These are phyloP conservation scores for Barnettozyma sucrosica DNA, from an alignment of 805 yeast species.

Conservation along the genomic window DNA sequence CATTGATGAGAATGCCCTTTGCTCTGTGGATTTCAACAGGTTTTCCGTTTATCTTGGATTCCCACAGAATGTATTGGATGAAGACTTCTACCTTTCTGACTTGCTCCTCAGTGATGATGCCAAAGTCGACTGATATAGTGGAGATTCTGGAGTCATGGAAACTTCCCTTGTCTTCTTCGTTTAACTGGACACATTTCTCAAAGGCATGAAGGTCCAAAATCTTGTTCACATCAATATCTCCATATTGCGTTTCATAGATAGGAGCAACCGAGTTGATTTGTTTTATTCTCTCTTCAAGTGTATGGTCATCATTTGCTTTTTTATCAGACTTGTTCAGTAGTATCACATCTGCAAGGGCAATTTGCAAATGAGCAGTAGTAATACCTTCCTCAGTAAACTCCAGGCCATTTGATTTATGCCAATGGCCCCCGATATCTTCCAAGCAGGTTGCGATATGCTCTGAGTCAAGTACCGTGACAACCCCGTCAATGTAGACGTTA, in stretches of 20 bases:
- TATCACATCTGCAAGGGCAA: conserved; percentile 83
- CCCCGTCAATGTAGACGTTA: conserved; percentile 85
- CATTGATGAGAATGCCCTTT: conserved; percentile 64
- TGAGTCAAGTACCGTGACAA: conserved; percentile 79
- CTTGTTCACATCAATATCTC: conserved; percentile 61
- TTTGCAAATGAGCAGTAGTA: conserved; percentile 84
- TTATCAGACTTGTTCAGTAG: conserved; percentile 75
- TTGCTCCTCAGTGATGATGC: conserved; percentile 28
- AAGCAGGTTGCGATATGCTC: conserved; percentile 60
- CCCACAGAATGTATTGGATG: conserved; percentile 77
- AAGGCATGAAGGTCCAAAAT: conserved; percentile 80
- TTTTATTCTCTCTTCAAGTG: conserved; percentile 35
- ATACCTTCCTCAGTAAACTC: conserved; percentile 39
- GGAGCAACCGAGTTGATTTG: conserved; percentile 68
- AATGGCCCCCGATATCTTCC: conserved; percentile 67
- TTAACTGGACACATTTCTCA: conserved; percentile 35
- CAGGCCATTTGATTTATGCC: conserved; percentile 46
- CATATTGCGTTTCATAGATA: conserved; percentile 59
- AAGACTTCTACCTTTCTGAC: conserved; percentile 50
- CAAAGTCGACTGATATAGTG: conserved; percentile 46
- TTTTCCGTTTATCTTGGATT: conserved; percentile 37
- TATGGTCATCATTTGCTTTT: conserved; percentile 28
- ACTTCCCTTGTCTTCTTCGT: conserved; percentile 23
- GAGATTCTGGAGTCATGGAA: conserved; percentile 49
- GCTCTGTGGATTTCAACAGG: conserved; percentile 69